Base-by-base conservation (phyloP, 768 basidiomycete genomes). In the Tylopilus sp. region DNA sequence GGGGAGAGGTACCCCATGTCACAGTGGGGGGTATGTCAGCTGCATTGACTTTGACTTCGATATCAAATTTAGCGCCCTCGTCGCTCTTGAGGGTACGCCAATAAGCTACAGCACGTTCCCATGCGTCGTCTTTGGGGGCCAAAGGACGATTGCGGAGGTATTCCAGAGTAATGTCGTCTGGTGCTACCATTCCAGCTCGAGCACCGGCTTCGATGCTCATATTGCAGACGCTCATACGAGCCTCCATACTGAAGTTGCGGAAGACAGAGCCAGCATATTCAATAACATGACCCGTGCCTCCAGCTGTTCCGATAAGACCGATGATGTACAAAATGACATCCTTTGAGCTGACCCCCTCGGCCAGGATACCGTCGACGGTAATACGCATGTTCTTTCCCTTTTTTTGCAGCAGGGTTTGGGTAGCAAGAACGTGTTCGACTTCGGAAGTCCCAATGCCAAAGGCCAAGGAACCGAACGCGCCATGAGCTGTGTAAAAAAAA, bases 141-240 rank as follows among this genome's bases (percentile, higher is more conserved):
- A 95, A 75, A 39, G 92, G 91, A 41, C 91, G 83, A 44, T 83
- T 80, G 50, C 79, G 80, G 55, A 95, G 83, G 69, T 95, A 95
- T 26, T 79, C 76, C 63, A 94, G 92, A 11, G 92, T 95, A 53
- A 85, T 74, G 23, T 93, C 86, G 65, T 95, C 92, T 1, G 92
- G 91, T 17, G 90, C 91, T 51, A 95, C 79, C 91, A 95, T 92
- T 46, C 91, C 91, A 11, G 92, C 92, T 61, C 92, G 82, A 59
- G 92, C 92, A 61, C 92, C 92, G 50, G 85, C 92, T 69, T 95
- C 92, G 63, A 95, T 94, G 52, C 91, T 93, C 92, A 95, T 94
- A 72, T 95, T 95, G 73, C 91, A 93, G 55, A 85, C 84, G 61
- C 85, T 88, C 88, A 88, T 91, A 44, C 91, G 83, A 35, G 88